A percentile compares a stretch with the other conserved stretches of the same genome.
These are phyloP conservation scores for Lepraria neglecta DNA, from an alignment of 495 filamentous ascomycete species.

Conservation along the genomic window DNA sequence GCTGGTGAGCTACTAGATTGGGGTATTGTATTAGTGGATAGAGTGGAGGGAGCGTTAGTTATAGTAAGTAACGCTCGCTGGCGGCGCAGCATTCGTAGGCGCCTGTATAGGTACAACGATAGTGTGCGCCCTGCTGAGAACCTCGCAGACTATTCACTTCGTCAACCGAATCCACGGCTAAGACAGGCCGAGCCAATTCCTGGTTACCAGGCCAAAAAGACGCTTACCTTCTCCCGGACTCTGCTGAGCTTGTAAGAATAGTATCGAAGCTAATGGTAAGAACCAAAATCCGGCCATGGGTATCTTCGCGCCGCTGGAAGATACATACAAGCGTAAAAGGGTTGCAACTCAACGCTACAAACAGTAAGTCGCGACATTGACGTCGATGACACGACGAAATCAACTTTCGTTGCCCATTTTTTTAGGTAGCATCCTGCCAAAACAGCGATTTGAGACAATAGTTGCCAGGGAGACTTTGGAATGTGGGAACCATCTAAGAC, in stretches of 20 bases:
- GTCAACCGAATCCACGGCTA: background rate
- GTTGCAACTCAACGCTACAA: background rate
- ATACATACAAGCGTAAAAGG: background rate
- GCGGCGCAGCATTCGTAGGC: background rate
- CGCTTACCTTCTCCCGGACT: conserved; percentile 4
- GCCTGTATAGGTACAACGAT: background rate
- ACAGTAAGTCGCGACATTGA: background rate
- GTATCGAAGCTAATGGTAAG: background rate
- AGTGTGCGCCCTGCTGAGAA: background rate
- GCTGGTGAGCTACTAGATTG: no score
- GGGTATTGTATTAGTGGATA: no score
- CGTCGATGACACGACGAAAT: background rate
- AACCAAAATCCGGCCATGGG: background rate
- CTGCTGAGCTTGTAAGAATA: background rate
- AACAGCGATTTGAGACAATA: background rate
- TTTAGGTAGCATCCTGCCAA: background rate
- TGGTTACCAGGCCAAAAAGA: background rate
- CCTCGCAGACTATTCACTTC: background rate
- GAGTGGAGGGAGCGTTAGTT: background rate
- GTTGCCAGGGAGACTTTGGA: conserved; percentile 4
- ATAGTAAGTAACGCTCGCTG: background rate
- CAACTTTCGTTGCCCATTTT: background rate
- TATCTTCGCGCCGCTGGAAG: background rate
- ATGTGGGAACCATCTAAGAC: conserved; percentile 9
- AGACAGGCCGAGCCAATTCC: background rate